Conservation (phyloP, 2,329 filamentous ascomycete species). For the Eurotiales sp. region DNA sequence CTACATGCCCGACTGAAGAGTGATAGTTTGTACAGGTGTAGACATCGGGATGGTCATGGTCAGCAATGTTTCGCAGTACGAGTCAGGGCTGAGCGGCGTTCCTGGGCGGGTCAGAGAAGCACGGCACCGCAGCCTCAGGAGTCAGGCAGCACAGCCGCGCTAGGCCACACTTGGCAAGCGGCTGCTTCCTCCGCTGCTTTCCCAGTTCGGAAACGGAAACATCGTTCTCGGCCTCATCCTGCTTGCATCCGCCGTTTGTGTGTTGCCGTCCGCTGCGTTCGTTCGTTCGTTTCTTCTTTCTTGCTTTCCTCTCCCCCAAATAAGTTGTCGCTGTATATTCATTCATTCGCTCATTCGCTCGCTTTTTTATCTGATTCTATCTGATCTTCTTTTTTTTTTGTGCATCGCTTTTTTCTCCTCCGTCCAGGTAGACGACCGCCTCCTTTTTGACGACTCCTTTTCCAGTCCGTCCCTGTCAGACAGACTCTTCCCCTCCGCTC, state of each 20-base stretch:
- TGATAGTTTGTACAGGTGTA: too few species aligned
- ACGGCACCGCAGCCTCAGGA: too few species aligned
- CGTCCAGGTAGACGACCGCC: conserved; percentile 15
- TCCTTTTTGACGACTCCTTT: conserved; percentile 17
- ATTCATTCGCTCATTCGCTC: too few species aligned
- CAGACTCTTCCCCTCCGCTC: not conserved
- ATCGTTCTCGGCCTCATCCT: conserved; percentile 9
- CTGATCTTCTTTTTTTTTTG: conserved; percentile 13
- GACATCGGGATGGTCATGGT: too few species aligned
- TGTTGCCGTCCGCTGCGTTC: not conserved
- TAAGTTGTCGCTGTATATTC: conserved; percentile 5
- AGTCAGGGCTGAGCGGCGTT: too few species aligned
- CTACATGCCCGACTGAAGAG: too few species aligned
- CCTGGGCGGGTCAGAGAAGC: too few species aligned
- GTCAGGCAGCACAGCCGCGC: conserved; percentile 5
- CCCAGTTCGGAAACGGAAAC: conserved; percentile 3
- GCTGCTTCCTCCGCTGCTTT: not conserved
- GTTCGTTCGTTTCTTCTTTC: not conserved
- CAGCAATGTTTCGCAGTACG: too few species aligned
- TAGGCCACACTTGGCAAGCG: not conserved
- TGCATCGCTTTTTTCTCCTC: conserved; percentile 10
- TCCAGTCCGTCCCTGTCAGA: conserved; percentile 5
- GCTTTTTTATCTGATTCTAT: not conserved
- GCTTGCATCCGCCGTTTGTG: not conserved
- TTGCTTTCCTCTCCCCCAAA: not conserved